Evolutionary conservation across 305 asterid genomes (phyloP).

Genomic region (Fraxinus greggii): DNA sequence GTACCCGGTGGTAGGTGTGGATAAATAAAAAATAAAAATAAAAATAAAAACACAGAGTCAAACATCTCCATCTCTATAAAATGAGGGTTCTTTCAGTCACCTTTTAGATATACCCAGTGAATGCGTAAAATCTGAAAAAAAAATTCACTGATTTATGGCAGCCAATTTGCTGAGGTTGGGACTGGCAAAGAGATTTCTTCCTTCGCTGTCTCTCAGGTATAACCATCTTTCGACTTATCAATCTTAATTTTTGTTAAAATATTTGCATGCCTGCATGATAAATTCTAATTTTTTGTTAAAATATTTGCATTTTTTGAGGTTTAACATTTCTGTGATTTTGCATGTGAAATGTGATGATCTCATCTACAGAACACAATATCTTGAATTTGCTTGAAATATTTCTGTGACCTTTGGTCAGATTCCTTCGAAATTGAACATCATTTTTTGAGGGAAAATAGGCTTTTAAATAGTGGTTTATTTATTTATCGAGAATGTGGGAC

Average conservation of each 20-base stretch:
- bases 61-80: conserved; percentile 9
- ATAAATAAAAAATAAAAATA: neutral
- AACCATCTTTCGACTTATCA: neutral
- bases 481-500: neutral
- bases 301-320: neutral
- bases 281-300: neutral
- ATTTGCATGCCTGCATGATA: neutral
- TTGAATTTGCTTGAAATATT: neutral
- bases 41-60: neutral
- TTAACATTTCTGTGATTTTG: neutral
- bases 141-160: conserved; percentile 45
- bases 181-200: conserved; percentile 45
- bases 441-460: neutral
- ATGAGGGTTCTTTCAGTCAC: neutral
- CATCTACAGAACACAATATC: neutral
- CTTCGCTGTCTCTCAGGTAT: conserved; percentile 18
- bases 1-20: neutral
- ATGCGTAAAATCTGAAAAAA: neutral
- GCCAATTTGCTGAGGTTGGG: conserved; percentile 55
- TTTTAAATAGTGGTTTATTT: too few relatives aligned
- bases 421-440: neutral
- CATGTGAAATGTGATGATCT: neutral
- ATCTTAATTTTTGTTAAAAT: neutral
- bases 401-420: neutral
- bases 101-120: neutral